These are phyloP conservation scores for Euphrasia confusa DNA, from an alignment of 257 asterid species.

Conservation along the genomic window DNA sequence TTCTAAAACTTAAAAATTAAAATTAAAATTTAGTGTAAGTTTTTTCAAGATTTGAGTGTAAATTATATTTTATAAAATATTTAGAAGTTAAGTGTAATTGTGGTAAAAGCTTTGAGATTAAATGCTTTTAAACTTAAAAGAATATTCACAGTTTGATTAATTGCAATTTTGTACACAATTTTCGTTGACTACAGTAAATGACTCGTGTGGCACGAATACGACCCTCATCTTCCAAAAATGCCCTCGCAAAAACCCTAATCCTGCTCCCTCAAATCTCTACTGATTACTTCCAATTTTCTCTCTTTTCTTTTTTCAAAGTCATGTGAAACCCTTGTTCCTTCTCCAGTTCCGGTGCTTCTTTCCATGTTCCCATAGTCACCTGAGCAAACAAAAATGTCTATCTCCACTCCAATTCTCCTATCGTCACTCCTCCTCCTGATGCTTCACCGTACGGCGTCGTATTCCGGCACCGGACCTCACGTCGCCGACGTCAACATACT, in stretches of 20 bases:
- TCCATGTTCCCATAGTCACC: slow-evolving; percentile 35
- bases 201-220: no score
- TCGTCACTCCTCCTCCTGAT: slow-evolving; percentile 26
- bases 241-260: slow-evolving; percentile 19
- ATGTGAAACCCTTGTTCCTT: not conserved
- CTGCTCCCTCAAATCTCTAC: slow-evolving; percentile 1
- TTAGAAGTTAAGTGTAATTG: no score
- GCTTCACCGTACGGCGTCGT: slow-evolving; percentile 31
- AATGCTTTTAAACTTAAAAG: no score
- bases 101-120: no score
- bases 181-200: no score
- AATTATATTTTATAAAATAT: no score
- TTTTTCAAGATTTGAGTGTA: no score
- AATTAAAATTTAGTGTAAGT: no score
- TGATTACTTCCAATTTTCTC: not conserved
- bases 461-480: slow-evolving; percentile 60
- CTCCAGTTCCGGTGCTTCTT: slow-evolving; percentile 15
- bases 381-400: slow-evolving; percentile 31
- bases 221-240: slow-evolving; percentile 5
- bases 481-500: slow-evolving; percentile 84
- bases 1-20: no score
- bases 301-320: slow-evolving; percentile 2
- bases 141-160: no score
- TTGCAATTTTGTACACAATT: no score
- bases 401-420: slow-evolving; percentile 21